phyloP scores from a whole-genome alignment of 1,284 basidiomycete species.

The Ganoderma lucidum region DNA sequence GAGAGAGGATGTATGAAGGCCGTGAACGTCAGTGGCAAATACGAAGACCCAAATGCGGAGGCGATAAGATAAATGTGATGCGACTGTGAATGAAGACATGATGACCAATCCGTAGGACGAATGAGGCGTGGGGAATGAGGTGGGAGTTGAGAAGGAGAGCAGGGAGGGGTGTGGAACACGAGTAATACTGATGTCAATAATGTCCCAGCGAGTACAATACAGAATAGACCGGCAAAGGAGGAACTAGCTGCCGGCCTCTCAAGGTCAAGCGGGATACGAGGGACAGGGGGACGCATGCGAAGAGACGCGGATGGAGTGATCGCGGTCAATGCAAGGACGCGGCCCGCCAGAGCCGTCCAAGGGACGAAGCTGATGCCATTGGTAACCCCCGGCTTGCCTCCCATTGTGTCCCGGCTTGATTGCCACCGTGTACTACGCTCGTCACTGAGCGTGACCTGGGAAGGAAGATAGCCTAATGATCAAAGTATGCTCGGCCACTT shows the following conservation, averaged over 20 bases:
- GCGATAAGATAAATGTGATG: slow-evolving; percentile 27
- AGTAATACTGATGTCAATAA: slow-evolving; percentile 11
- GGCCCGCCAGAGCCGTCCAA: neutral
- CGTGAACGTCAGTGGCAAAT: slow-evolving; percentile 6
- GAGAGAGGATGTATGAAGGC: neutral
- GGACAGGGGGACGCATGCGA: slow-evolving; percentile 9
- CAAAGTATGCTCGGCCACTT: slow-evolving; percentile 85
- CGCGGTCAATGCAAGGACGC: slow-evolving; percentile 2
- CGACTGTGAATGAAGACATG: slow-evolving; percentile 13
- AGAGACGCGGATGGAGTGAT: slow-evolving; percentile 19
- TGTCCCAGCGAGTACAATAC: slow-evolving; percentile 22
- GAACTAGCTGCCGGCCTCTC: slow-evolving; percentile 14
- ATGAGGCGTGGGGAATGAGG: slow-evolving; percentile 1
- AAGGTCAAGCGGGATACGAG: neutral
- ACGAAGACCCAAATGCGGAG: slow-evolving; percentile 14
- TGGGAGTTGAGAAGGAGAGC: slow-evolving; percentile 2
- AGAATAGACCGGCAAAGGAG: neutral
- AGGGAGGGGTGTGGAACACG: slow-evolving; percentile 11
- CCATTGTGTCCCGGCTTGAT: neutral
- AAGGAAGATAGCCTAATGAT: neutral
- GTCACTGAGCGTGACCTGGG: neutral
- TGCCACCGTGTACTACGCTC: neutral
- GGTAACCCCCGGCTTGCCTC: neutral
- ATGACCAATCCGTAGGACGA: neutral
- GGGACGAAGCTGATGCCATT: slow-evolving; percentile 1